phyloP scores from a whole-genome alignment of 768 basidiomycete genomes.

The Amylocystis lapponica region DNA sequence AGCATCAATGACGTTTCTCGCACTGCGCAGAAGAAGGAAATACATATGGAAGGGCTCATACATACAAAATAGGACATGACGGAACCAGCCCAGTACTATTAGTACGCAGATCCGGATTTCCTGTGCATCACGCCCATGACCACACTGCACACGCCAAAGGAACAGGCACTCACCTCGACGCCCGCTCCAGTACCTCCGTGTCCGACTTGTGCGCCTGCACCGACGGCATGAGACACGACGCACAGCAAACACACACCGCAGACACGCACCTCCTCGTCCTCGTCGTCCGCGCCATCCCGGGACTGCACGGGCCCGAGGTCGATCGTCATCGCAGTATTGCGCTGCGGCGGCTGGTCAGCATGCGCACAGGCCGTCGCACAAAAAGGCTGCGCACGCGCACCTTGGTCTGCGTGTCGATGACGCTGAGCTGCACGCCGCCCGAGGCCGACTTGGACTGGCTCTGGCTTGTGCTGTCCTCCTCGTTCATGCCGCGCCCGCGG shows the following conservation, averaged over 20 bases:
- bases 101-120: no score
- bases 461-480: conserved; percentile 18
- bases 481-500: conserved; percentile 17
- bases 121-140: no score
- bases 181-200: not conserved
- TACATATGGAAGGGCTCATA: no score
- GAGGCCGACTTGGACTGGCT: conserved; percentile 8
- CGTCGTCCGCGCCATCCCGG: not conserved
- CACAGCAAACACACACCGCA: no score
- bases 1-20: no score
- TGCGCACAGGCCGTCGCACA: not conserved
- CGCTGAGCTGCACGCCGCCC: conserved; percentile 16
- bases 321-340: conserved; percentile 6
- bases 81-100: no score
- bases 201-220: conserved; percentile 3
- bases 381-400: not conserved
- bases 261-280: conserved; percentile 3
- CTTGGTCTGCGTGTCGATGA: conserved; percentile 10
- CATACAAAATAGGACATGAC: no score
- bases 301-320: conserved; percentile 14
- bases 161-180: not conserved
- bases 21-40: no score
- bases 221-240: no score
- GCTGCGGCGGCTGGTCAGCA: not conserved
- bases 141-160: no score